Evolutionary conservation across 192 early-diverging fungal genomes (phyloP).

Genomic region (Coemansia sp.): DNA sequence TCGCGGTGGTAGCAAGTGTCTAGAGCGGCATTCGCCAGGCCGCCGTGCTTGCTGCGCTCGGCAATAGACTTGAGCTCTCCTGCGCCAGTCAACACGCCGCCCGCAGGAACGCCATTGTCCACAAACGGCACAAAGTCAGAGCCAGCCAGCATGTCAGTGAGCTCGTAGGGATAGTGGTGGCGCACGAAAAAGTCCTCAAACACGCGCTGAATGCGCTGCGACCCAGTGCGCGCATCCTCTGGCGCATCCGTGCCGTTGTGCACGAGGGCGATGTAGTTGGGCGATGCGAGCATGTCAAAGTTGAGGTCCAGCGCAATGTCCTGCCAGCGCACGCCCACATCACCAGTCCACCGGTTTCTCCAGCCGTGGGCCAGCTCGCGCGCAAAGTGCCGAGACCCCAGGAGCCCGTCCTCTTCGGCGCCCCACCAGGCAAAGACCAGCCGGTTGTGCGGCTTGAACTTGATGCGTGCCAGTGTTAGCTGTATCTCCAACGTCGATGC

Average conservation of each 20-base stretch:
- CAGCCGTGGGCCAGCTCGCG: conserved; percentile 52
- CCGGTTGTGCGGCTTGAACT: conserved; percentile 57
- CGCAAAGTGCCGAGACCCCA: conserved; percentile 67
- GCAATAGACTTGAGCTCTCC: conserved; percentile 61
- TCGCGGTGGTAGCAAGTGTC: conserved; percentile 73
- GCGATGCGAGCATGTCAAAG: conserved; percentile 76
- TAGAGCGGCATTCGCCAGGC: conserved; percentile 64
- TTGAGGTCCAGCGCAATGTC: conserved; percentile 67
- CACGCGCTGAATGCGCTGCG: conserved; percentile 60
- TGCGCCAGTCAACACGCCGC: conserved; percentile 69
- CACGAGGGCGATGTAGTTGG: conserved; percentile 69
- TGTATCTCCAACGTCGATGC: conserved; percentile 64
- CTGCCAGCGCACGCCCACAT: conserved; percentile 28
- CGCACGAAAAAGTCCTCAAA: conserved; percentile 63
- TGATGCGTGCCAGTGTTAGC: conserved; percentile 53
- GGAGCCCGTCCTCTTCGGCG: conserved; percentile 71
- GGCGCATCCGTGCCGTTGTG: conserved; percentile 69
- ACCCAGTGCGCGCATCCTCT: conserved; percentile 46
- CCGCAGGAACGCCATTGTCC: conserved; percentile 64
- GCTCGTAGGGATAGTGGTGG: conserved; percentile 53
- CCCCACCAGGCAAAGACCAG: conserved; percentile 77
- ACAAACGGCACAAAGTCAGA: conserved; percentile 73
- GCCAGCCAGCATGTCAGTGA: conserved; percentile 64
- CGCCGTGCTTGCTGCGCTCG: conserved; percentile 61
- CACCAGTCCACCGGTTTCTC: conserved; percentile 44